Evolutionary conservation across 208 protist genomes (phyloP), one percentile per base, ranked within the genome.

Genomic region (Vickermania spadyakhi): DNA sequence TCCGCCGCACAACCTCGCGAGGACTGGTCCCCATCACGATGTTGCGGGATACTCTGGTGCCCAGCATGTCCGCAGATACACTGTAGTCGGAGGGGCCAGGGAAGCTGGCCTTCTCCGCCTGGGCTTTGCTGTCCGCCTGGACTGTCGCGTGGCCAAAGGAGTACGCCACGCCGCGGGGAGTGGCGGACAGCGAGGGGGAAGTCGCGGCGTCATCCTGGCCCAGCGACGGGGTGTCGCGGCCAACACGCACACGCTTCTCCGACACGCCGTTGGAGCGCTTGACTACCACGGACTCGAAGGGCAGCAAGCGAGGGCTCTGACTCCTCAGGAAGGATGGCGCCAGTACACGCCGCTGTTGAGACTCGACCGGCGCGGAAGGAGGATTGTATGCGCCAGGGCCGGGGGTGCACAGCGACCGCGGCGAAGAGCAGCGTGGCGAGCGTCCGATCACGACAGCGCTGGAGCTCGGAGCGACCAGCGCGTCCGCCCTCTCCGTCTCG

Each of bases 401-500:
- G 21, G 68, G 68, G 4, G 56, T 42, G 23, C 29, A 21, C 18
- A 51, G 54, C 23, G 64, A 53, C 28, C 60, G 29, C 28, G 31
- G 26, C 25, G 60, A 55, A 23, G 55, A 49, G n/a, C 56, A 56
- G 4, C 62, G 21, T 14, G 60, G 56, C 26, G 66, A 60, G 14
- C 57, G 60, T 2, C 13, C 26, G 21, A 64, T 31, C 14, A 55
- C 50, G 18, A 52, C n/a, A 13, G 56, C 25, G 23, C 51, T 55
- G 28, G 51, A 49, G 28, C 59, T 59, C 1, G 25, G n/a, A 25
- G 75, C 76, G 57, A 58, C 68, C 23, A 28, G 52, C 21, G 66
- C 59, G 59, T 72, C 83, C 31, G 75, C 71, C 18, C 60, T 60
- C 25, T 68, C 56, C n/a, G 81, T 63, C 28, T 86, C 68, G 63